These are phyloP conservation scores for Ganoderma sinense DNA, from an alignment of 1,284 basidiomycete genomes.

Conservation along the genomic window DNA sequence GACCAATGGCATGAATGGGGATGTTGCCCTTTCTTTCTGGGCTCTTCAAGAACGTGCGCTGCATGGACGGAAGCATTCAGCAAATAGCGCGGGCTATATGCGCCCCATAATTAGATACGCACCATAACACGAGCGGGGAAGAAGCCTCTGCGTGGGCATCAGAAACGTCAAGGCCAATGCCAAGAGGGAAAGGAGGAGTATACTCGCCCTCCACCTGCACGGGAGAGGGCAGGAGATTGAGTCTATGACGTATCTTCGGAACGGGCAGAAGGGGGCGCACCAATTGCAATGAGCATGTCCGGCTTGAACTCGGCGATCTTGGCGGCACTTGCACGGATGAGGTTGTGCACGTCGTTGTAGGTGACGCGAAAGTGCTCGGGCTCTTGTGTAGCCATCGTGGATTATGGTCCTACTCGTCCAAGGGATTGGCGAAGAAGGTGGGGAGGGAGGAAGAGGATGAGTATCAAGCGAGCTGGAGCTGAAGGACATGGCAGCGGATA, in stretches of 20 bases:
- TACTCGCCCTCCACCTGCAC: slow-evolving; percentile 79
- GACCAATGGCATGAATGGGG: slow-evolving; percentile 91
- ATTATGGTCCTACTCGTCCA: slow-evolving; percentile 11
- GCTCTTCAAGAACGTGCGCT: slow-evolving; percentile 90
- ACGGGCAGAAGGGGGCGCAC: slow-evolving; percentile 45
- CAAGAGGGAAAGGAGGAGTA: slow-evolving; percentile 22
- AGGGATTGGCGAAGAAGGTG: not conserved
- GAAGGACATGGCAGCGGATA: slow-evolving; percentile 12
- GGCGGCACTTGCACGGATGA: slow-evolving; percentile 68
- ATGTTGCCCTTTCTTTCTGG: slow-evolving; percentile 78
- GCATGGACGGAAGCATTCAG: not conserved
- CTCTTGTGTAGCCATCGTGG: slow-evolving; percentile 41
- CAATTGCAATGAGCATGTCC: slow-evolving; percentile 83
- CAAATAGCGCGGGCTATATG: not conserved
- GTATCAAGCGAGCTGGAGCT: not conserved
- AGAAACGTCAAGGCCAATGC: slow-evolving; percentile 30
- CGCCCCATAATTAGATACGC: slow-evolving; percentile 31
- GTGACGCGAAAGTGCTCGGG: slow-evolving; percentile 73
- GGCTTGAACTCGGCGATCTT: slow-evolving; percentile 79
- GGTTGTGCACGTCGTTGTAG: slow-evolving; percentile 87
- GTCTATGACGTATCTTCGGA: not conserved
- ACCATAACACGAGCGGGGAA: slow-evolving; percentile 94
- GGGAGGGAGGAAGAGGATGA: not conserved
- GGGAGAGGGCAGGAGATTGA: slow-evolving; percentile 4
- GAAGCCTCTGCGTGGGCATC: slow-evolving; percentile 71